Conservation (phyloP, 441 rosid species). For the Arabidopsis hybrid region DNA sequence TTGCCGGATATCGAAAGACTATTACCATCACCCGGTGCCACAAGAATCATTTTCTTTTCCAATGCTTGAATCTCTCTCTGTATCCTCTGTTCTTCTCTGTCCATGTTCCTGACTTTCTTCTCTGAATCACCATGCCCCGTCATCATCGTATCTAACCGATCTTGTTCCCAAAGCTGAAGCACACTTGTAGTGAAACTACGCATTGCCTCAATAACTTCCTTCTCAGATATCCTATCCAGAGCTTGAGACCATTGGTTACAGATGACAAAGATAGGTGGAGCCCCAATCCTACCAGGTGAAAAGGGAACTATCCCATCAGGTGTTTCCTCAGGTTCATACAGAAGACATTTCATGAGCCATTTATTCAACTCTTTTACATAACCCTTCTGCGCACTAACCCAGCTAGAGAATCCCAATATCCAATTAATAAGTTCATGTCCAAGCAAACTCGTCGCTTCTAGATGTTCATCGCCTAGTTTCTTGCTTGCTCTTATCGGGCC, state of each 20-base stretch:
- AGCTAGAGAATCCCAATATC: conserved; percentile 71
- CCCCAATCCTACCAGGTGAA: conserved; percentile 95
- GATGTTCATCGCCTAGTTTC: conserved; percentile 70
- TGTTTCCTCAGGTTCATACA: conserved; percentile 90
- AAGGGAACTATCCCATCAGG: conserved; percentile 85
- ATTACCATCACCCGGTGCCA: conserved; percentile 56
- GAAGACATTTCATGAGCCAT: conserved; percentile 85
- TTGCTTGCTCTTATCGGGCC: conserved; percentile 71
- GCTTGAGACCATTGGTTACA: conserved; percentile 97
- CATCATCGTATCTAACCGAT: conserved; percentile 65
- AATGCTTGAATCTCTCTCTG: conserved; percentile 88
- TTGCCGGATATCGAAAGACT: conserved; percentile 53
- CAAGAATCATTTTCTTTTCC: conserved; percentile 73
- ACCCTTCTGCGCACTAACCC: conserved; percentile 84
- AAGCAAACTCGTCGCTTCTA: conserved; percentile 69
- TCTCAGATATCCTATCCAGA: conserved; percentile 77
- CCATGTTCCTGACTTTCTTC: conserved; percentile 66
- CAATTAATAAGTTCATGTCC: conserved; percentile 81
- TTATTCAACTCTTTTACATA: conserved; percentile 77
- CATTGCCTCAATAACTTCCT: conserved; percentile 85
- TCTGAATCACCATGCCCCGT: conserved; percentile 65
- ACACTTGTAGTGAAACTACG: conserved; percentile 66
- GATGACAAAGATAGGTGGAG: conserved; percentile 88
- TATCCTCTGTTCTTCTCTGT: conserved; percentile 81
- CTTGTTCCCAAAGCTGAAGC: conserved; percentile 82